Evolutionary conservation across 1,139 yeast species (phyloP).

Genomic region (Protomyces arabidopsidicola): DNA sequence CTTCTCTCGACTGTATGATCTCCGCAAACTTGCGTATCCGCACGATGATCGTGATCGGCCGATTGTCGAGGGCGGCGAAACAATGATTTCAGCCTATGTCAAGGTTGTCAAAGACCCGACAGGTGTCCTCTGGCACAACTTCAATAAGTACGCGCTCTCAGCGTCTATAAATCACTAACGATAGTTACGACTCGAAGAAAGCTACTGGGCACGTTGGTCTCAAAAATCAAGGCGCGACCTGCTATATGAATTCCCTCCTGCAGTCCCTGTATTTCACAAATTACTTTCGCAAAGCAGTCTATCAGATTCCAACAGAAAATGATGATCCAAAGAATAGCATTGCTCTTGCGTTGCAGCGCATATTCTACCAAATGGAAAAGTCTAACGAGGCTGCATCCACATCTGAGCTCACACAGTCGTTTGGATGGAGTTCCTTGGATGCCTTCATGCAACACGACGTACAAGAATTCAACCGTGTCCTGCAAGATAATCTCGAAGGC

Average conservation of each 20-base stretch:
- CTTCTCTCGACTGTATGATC: slow-evolving; percentile 68
- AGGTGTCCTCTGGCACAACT: slow-evolving; percentile 90
- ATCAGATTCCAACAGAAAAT: slow-evolving; percentile 74
- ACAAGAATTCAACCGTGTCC: slow-evolving; percentile 88
- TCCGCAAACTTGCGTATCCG: slow-evolving; percentile 41
- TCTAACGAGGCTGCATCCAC: slow-evolving; percentile 78
- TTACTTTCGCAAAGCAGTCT: slow-evolving; percentile 69
- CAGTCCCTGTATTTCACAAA: slow-evolving; percentile 88
- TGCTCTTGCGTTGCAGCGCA: slow-evolving; percentile 78
- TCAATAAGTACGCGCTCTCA: slow-evolving; percentile 36
- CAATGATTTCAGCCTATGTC: slow-evolving; percentile 73
- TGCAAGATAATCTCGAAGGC: slow-evolving; percentile 88
- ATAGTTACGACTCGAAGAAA: slow-evolving; percentile 70
- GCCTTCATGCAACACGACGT: slow-evolving; percentile 98
- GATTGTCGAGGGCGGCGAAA: slow-evolving; percentile 53
- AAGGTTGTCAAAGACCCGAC: slow-evolving; percentile 81
- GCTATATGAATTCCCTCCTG: slow-evolving; percentile 83
- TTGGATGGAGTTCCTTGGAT: slow-evolving; percentile 96
- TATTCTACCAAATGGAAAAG: slow-evolving; percentile 71
- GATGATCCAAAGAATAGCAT: slow-evolving; percentile 56
- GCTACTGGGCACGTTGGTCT: slow-evolving; percentile 89
- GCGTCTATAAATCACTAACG: slow-evolving; percentile 41
- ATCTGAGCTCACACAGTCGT: slow-evolving; percentile 76
- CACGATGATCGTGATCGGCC: slow-evolving; percentile 38
- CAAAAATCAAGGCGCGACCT: slow-evolving; percentile 95